Conservation (phyloP, 2,329 filamentous ascomycete species). For the Orbilia blumenaviensis region DNA sequence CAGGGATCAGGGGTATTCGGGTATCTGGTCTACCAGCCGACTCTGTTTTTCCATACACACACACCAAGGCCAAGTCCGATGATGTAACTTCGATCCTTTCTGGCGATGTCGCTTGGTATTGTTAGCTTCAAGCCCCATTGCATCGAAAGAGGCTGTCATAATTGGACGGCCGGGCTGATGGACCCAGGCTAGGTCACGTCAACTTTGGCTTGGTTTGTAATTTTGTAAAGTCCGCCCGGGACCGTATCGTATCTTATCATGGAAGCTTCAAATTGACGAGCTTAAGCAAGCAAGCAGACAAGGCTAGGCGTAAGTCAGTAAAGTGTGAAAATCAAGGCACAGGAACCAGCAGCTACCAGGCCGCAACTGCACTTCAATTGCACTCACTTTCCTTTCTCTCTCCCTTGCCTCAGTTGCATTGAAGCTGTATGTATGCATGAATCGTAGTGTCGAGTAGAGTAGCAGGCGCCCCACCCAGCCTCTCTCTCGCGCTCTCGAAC, state of each 20-base stretch:
- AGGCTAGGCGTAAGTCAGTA: neutral
- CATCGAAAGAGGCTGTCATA: neutral
- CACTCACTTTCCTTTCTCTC: too few relatives aligned
- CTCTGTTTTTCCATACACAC: neutral
- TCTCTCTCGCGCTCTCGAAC: neutral
- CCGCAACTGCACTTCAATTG: neutral
- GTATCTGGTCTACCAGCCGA: slow-evolving; percentile 28
- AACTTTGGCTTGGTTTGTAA: neutral
- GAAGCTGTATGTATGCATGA: neutral
- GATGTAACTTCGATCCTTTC: slow-evolving; percentile 30
- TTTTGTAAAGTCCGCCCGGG: neutral
- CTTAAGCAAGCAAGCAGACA: too few relatives aligned
- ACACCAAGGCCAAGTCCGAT: neutral
- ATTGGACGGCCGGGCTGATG: neutral
- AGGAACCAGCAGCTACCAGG: neutral
- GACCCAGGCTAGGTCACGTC: too few relatives aligned
- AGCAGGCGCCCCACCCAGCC: slow-evolving; percentile 30
- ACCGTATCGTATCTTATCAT: slow-evolving; percentile 2
- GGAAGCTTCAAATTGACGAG: too few relatives aligned
- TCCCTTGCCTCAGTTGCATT: neutral
- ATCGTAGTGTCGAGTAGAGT: too few relatives aligned
- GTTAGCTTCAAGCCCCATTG: neutral
- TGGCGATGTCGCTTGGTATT: too few relatives aligned
- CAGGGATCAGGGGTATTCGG: slow-evolving; percentile 45
- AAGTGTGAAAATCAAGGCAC: slow-evolving; percentile 11